These are phyloP conservation scores for Cryptosporidium viatorum DNA, from an alignment of 169 alveolate species.

Conservation along the genomic window DNA sequence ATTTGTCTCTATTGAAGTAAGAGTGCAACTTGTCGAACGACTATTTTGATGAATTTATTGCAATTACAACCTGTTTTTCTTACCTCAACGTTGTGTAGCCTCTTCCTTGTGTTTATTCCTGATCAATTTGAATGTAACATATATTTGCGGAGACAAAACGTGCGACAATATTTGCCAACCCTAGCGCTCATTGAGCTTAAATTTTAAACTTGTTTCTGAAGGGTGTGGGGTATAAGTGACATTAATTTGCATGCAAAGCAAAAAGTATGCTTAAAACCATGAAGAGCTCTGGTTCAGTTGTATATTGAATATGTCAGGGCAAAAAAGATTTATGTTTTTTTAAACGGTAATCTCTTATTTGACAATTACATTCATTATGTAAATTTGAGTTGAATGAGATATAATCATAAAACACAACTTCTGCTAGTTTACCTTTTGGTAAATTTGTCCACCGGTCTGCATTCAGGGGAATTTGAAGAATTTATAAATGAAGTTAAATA, in stretches of 20 bases:
- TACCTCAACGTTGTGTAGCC: not conserved
- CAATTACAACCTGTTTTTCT: not conserved
- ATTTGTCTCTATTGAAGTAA: not conserved
- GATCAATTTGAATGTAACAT: not conserved
- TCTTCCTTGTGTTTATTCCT: too few species aligned
- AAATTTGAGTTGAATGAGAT: too few species aligned
- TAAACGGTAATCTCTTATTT: too few species aligned
- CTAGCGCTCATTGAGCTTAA: not conserved
- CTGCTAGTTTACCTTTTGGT: too few species aligned
- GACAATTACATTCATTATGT: not conserved
- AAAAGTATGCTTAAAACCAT: too few species aligned
- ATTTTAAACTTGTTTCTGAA: not conserved
- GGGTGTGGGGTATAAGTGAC: not conserved
- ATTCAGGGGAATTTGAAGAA: not conserved
- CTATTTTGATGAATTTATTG: not conserved
- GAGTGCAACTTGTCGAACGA: not conserved
- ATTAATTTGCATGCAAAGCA: not conserved
- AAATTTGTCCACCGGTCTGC: not conserved
- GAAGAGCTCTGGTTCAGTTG: too few species aligned
- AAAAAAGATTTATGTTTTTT: too few species aligned
- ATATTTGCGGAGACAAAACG: not conserved
- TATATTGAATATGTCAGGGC: too few species aligned
- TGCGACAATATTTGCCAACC: not conserved
- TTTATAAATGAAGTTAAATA: too few species aligned
- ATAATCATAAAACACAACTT: too few species aligned